Evolutionary conservation across 176 grass and related monocot genomes (phyloP).

Genomic region (Thalia dealbata): DNA sequence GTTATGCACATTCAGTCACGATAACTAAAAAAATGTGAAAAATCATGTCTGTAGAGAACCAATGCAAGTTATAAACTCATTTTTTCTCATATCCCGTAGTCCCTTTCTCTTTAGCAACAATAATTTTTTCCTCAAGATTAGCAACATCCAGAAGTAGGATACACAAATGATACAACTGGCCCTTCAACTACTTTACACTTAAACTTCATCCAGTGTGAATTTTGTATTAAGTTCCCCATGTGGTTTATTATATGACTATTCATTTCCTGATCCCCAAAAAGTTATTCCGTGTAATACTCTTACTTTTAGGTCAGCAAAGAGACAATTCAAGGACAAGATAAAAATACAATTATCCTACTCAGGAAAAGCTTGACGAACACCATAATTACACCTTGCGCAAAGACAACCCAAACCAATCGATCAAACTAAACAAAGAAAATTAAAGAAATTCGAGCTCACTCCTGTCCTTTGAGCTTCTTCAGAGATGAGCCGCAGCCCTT

Average conservation of each 20-base stretch:
- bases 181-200: neutral
- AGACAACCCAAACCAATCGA: neutral
- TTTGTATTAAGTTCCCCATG: neutral
- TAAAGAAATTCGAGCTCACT: constrained; percentile 22
- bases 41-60: too few relatives aligned
- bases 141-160: neutral
- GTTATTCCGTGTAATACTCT: neutral
- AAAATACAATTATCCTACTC: neutral
- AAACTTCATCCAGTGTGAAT: neutral
- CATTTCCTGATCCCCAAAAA: neutral
- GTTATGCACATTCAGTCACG: too few relatives aligned
- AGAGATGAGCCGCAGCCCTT: constrained; percentile 49
- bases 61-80: too few relatives aligned
- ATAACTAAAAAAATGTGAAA: too few relatives aligned
- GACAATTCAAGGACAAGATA: neutral
- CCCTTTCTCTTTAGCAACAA: too few relatives aligned
- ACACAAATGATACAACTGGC: neutral
- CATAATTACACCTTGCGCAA: neutral
- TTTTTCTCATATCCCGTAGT: too few relatives aligned
- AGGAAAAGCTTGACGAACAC: too few relatives aligned
- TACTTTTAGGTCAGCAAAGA: neutral
- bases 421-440: neutral
- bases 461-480: constrained; percentile 42
- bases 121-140: neutral
- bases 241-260: neutral